Percentiles rank a stretch among this genome's conserved stretches.
Conservation (phyloP, 2,329 filamentous ascomycete species). For the Ceratocystis cubensis region DNA sequence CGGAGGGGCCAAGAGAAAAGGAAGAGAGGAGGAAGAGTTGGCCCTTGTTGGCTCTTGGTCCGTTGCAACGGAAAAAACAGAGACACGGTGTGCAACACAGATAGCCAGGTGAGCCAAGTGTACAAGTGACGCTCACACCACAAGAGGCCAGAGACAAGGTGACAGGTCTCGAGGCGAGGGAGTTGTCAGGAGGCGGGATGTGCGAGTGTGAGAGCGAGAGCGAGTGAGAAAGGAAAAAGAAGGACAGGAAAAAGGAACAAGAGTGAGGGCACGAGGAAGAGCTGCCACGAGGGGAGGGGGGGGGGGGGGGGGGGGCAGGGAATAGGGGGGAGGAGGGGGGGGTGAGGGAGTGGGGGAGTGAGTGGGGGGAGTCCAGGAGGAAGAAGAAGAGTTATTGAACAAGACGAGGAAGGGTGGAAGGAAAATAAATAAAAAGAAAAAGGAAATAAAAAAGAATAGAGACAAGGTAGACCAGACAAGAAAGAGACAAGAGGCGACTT, state of each 20-base stretch:
- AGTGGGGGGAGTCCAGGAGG: not conserved
- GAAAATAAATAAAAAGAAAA: conserved; percentile 15
- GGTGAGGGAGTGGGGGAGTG: not conserved
- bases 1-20: not conserved
- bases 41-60: not conserved
- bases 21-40: not conserved
- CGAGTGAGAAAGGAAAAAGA: conserved; percentile 3
- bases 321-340: not conserved
- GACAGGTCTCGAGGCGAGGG: not conserved
- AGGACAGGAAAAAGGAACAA: not conserved
- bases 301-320: not conserved
- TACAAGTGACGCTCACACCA: not conserved
- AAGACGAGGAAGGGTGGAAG: not conserved
- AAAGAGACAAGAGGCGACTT: conserved; percentile 4
- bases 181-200: not conserved
- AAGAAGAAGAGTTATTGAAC: not conserved
- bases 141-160: conserved; percentile 4
- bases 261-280: not conserved
- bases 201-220: not conserved
- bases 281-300: not conserved
- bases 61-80: not conserved
- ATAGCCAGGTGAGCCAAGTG: not conserved
- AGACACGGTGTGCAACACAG: conserved; percentile 10
- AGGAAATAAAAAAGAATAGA: not conserved
- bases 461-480: not conserved